Conservation (phyloP, 1,139 yeast species). For the Debaryomyces psychrophilus region DNA sequence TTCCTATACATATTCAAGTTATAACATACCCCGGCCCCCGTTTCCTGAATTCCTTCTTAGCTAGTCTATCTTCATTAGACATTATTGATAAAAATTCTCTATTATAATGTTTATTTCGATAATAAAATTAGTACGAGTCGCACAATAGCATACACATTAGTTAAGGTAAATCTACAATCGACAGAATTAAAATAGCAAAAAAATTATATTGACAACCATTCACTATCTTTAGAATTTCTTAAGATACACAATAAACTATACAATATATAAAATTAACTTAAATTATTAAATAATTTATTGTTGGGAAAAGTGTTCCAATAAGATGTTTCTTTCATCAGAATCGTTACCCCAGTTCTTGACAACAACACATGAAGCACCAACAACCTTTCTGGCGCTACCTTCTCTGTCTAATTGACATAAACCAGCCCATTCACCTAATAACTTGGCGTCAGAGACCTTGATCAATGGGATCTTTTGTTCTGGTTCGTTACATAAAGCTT, state of each 20-base stretch:
- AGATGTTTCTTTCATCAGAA: slow-evolving; percentile 96
- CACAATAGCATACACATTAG: background rate
- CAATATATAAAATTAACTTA: slow-evolving; percentile 3
- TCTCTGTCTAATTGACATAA: slow-evolving; percentile 99
- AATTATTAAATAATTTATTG: slow-evolving; percentile 50
- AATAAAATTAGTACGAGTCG: background rate
- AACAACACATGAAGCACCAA: slow-evolving; percentile 99
- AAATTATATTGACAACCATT: slow-evolving; percentile 9
- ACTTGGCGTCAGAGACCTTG: slow-evolving; percentile 99
- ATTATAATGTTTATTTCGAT: slow-evolving; percentile 1
- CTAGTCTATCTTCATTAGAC: slow-evolving; percentile 21
- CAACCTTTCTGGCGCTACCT: slow-evolving; percentile 99
- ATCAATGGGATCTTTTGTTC: slow-evolving; percentile 96
- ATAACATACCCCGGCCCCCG: slow-evolving; percentile 48
- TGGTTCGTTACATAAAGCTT: slow-evolving; percentile 98
- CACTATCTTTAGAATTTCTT: slow-evolving; percentile 4
- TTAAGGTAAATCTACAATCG: background rate
- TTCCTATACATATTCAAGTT: background rate
- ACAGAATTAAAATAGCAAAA: slow-evolving; percentile 2
- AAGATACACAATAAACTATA: slow-evolving; percentile 8
- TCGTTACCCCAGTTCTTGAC: slow-evolving; percentile 99
- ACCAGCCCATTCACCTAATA: slow-evolving; percentile 99
- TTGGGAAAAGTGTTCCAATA: slow-evolving; percentile 95
- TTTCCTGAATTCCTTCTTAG: slow-evolving; percentile 32
- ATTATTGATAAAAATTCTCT: background rate